Evolutionary conservation across 176 grass and related monocot species (phyloP).

Genomic region (Aegilops umbellulata): DNA sequence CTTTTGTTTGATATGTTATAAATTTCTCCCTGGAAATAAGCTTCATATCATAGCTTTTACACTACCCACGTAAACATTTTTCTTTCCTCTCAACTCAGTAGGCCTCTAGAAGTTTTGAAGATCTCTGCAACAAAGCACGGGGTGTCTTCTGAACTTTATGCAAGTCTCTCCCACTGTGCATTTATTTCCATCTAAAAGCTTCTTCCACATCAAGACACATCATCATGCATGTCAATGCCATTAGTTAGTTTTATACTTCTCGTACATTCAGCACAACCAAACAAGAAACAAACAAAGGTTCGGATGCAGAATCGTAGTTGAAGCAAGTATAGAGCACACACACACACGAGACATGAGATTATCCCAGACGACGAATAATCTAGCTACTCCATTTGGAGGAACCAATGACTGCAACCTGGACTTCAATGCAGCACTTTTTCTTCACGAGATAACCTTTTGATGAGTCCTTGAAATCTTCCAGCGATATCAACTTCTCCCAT

Average conservation of each 20-base stretch:
- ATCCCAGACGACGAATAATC: no score
- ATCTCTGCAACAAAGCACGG: background rate
- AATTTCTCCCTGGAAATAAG: no score
- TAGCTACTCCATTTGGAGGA: conserved; percentile 24
- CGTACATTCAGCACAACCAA: background rate
- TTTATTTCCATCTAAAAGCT: background rate
- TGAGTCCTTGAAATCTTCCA: conserved; percentile 33
- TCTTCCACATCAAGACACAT: background rate
- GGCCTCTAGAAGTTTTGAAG: background rate
- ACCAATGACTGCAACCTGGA: conserved; percentile 13
- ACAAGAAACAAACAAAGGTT: no score
- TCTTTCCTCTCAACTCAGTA: no score
- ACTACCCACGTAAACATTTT: no score
- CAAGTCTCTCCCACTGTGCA: background rate
- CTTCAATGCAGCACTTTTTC: conserved; percentile 23
- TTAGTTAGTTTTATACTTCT: background rate
- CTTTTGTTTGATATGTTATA: no score
- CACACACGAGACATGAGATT: no score
- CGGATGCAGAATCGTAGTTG: no score
- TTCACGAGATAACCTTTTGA: conserved; percentile 38
- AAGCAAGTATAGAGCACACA: no score
- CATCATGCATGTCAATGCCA: background rate
- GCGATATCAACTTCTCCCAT: conserved; percentile 20
- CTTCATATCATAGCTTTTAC: no score
- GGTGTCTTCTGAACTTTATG: background rate